These are phyloP conservation scores for Melampsora larici-populina DNA, from an alignment of 1,284 basidiomycete species.

Conservation along the genomic window DNA sequence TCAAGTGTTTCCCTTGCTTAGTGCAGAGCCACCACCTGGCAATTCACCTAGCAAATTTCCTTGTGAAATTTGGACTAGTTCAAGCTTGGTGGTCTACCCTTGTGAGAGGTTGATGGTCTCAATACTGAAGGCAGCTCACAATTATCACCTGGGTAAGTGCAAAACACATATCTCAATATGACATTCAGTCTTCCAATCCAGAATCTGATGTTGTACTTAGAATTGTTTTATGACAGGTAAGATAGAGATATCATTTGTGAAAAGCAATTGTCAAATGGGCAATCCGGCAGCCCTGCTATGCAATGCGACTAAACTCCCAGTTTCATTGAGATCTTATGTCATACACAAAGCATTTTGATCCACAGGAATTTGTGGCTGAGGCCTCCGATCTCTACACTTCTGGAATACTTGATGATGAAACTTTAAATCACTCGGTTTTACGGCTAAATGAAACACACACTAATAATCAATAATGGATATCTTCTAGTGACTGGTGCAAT, in stretches of 20 bases:
- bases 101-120: conserved; percentile 27
- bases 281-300: conserved; percentile 2
- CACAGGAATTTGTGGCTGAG: too few relatives aligned
- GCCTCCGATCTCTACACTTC: too few relatives aligned
- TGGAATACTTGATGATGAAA: too few relatives aligned
- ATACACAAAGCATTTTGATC: too few relatives aligned
- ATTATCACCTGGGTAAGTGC: conserved; percentile 6
- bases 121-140: conserved; percentile 11
- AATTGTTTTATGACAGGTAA: conserved; percentile 8
- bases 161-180: too few relatives aligned
- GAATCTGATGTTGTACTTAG: background rate
- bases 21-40: conserved; percentile 28
- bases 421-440: too few relatives aligned
- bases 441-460: too few relatives aligned
- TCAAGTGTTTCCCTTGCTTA: conserved; percentile 1
- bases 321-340: too few relatives aligned
- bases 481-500: too few relatives aligned
- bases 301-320: too few relatives aligned
- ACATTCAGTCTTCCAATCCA: too few relatives aligned
- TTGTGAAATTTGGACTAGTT: conserved; percentile 15
- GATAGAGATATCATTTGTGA: conserved; percentile 16
- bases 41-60: conserved; percentile 18
- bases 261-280: background rate
- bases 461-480: too few relatives aligned
- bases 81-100: conserved; percentile 37